Percentiles rank a stretch among this genome's conserved stretches.
phyloP scores from a whole-genome alignment of 129 eudicot genomes.

The Helichrysum umbraculigerum region DNA sequence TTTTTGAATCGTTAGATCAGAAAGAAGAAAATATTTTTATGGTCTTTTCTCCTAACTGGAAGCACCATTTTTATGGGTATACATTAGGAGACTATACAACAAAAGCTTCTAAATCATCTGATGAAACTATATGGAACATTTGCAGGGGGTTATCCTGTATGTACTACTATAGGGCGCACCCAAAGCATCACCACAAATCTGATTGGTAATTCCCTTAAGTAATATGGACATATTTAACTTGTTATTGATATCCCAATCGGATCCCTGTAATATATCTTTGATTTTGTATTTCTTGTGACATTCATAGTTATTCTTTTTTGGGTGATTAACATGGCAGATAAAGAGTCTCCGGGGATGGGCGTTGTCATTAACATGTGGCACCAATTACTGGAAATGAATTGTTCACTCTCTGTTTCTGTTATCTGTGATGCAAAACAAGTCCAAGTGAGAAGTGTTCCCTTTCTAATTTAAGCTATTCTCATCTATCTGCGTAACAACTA shows the following conservation, averaged over 20 bases:
- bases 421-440: constrained; percentile 65
- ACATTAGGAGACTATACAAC: background rate
- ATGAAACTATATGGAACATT: constrained; percentile 9
- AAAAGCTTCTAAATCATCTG: constrained; percentile 10
- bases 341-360: constrained; percentile 65
- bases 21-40: constrained; percentile 8
- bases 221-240: background rate
- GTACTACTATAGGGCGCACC: constrained; percentile 64
- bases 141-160: constrained; percentile 82
- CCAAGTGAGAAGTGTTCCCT: constrained; percentile 47
- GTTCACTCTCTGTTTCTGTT: constrained; percentile 84
- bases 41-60: background rate
- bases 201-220: constrained; percentile 49
- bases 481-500: constrained; percentile 8
- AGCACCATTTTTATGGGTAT: background rate
- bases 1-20: background rate
- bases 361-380: constrained; percentile 57
- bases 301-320: constrained; percentile 19
- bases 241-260: background rate
- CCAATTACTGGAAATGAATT: constrained; percentile 42
- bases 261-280: background rate
- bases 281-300: background rate
- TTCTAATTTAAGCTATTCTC: background rate
- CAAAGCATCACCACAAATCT: constrained; percentile 54
- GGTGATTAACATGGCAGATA: constrained; percentile 54